phyloP scores from a whole-genome alignment of 2,329 filamentous ascomycete genomes.

The Ceratocystis alfenasii region DNA sequence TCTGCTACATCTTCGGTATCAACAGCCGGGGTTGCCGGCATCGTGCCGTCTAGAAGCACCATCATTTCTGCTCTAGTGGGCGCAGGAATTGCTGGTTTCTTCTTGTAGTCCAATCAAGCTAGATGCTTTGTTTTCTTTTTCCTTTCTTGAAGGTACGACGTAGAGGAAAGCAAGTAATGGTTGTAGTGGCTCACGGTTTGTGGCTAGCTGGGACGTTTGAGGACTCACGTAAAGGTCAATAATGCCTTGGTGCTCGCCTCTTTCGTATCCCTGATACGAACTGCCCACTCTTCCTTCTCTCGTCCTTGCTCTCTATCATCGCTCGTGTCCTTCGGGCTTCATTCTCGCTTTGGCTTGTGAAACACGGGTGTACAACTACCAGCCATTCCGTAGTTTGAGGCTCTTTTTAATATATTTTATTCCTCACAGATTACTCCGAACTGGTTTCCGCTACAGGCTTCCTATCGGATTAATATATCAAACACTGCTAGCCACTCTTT shows the following conservation, averaged over 20 bases:
- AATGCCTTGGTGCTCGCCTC: not conserved
- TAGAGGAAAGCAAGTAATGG: not conserved
- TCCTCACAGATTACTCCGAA: slow-evolving; percentile 10
- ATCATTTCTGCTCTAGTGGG: slow-evolving; percentile 10
- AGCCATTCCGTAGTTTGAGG: not conserved
- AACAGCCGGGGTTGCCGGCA: not conserved
- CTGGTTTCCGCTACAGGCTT: not conserved
- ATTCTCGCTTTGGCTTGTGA: not conserved
- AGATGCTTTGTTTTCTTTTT: not conserved
- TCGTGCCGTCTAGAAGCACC: not conserved
- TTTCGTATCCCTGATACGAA: not conserved
- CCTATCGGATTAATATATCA: slow-evolving; percentile 6
- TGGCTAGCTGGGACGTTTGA: not conserved
- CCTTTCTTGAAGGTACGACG: not conserved
- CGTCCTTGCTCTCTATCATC: not conserved
- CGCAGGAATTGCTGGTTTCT: slow-evolving; percentile 10
- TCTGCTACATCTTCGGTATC: slow-evolving; percentile 1
- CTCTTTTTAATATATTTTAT: slow-evolving; percentile 3
- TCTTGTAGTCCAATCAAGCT: slow-evolving; percentile 2
- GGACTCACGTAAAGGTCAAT: not conserved
- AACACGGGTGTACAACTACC: not conserved
- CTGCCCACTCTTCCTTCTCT: not conserved
- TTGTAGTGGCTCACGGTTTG: not conserved
- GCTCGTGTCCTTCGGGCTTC: not conserved
- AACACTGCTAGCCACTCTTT: not conserved